Conservation (phyloP, 1,139 yeast species). For the Casaregolazyma suthepensis region DNA sequence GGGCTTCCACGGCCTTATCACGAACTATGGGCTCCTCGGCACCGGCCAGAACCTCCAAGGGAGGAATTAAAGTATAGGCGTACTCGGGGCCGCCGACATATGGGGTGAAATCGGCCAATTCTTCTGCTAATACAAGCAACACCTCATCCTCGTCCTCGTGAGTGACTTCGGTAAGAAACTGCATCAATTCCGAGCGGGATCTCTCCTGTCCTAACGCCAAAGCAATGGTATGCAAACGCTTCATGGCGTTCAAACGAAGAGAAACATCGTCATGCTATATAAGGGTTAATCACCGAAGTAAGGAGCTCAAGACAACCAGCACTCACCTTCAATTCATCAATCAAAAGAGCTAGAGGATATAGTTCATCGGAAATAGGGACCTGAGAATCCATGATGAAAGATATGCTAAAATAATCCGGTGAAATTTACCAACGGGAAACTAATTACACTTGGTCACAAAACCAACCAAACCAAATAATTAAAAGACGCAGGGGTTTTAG, state of each 20-base stretch:
- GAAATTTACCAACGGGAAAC: neutral
- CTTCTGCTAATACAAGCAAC: slow-evolving; percentile 86
- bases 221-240: slow-evolving; percentile 88
- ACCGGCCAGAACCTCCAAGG: slow-evolving; percentile 82
- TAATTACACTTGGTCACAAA: neutral
- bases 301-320: too few species aligned
- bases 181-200: slow-evolving; percentile 81
- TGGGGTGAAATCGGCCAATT: slow-evolving; percentile 82
- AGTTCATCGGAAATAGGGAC: slow-evolving; percentile 46
- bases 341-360: slow-evolving; percentile 89
- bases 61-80: slow-evolving; percentile 72
- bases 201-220: slow-evolving; percentile 93
- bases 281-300: neutral
- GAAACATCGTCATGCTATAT: slow-evolving; percentile 83
- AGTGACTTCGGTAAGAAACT: slow-evolving; percentile 82
- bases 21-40: slow-evolving; percentile 98
- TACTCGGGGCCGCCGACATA: slow-evolving; percentile 78
- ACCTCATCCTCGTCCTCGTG: slow-evolving; percentile 99
- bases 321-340: slow-evolving; percentile 77
- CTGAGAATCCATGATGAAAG: slow-evolving; percentile 13
- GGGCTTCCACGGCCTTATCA: slow-evolving; percentile 86
- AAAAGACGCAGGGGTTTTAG: neutral
- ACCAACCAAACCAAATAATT: neutral
- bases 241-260: slow-evolving; percentile 91
- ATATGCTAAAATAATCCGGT: neutral